These are phyloP conservation scores for Dactylonectria estremocensis DNA, from an alignment of 2,329 filamentous ascomycete genomes.

Conservation along the genomic window DNA sequence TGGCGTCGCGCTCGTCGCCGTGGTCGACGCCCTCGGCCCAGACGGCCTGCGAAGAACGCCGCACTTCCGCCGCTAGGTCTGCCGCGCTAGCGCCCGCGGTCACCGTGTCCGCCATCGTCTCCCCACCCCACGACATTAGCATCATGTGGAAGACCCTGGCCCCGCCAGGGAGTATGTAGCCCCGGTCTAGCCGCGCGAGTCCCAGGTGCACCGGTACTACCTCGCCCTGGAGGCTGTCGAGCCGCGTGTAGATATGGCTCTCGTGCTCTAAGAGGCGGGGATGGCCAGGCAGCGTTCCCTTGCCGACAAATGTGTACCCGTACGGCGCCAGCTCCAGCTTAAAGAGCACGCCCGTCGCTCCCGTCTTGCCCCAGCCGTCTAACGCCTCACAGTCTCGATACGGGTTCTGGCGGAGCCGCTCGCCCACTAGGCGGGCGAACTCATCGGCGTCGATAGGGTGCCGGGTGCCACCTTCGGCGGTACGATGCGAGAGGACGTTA, in stretches of 20 bases:
- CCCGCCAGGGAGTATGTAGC: constrained; percentile 37
- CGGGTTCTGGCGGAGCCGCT: too few species aligned
- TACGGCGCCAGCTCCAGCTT: too few species aligned
- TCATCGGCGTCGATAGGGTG: too few species aligned
- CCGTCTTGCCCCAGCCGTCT: too few species aligned
- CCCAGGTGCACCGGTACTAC: constrained; percentile 42
- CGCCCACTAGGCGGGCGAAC: too few species aligned
- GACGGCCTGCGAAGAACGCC: constrained; percentile 32
- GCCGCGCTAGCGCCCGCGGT: neutral
- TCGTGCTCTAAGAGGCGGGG: constrained; percentile 35
- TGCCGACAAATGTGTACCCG: too few species aligned
- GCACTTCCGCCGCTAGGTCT: constrained; percentile 15
- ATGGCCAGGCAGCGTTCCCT: constrained; percentile 32
- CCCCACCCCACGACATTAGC: too few species aligned
- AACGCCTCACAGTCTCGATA: too few species aligned
- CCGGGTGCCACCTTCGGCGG: too few species aligned
- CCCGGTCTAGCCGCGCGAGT: constrained; percentile 16
- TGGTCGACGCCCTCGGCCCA: constrained; percentile 36
- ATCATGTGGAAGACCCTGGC: constrained; percentile 35
- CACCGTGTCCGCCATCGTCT: constrained; percentile 36
- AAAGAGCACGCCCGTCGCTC: too few species aligned
- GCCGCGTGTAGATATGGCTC: constrained; percentile 33
- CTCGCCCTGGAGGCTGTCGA: constrained; percentile 40
- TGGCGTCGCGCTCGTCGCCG: constrained; percentile 38
- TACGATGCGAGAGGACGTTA: too few species aligned